Evolutionary conservation across 768 basidiomycete genomes (phyloP).

Genomic region (Rickenella mellea): DNA sequence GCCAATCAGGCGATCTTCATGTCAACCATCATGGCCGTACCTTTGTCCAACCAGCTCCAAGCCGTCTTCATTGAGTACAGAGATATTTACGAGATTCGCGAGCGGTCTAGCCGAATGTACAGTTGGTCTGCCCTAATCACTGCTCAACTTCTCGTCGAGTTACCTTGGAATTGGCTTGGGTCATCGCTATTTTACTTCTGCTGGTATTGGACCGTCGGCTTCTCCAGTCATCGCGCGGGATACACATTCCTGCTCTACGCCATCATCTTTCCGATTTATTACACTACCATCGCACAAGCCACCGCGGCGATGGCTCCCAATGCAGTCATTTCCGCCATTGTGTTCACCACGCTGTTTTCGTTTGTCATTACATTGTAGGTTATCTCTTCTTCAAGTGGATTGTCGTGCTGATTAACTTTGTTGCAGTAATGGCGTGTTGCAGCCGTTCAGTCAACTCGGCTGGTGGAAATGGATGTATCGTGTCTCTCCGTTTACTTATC

Average conservation of each 20-base stretch:
- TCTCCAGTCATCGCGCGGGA: constrained; percentile 24
- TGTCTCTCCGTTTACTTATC: constrained; percentile 4
- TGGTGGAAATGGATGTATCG: constrained; percentile 5
- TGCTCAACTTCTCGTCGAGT: constrained; percentile 27
- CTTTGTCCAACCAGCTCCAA: constrained; percentile 32
- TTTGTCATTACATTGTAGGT: constrained; percentile 35
- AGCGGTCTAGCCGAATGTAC: constrained; percentile 34
- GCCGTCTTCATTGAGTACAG: constrained; percentile 29
- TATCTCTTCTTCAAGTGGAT: not conserved
- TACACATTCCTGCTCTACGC: constrained; percentile 29
- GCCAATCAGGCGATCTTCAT: constrained; percentile 26
- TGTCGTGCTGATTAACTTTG: not conserved
- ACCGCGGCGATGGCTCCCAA: constrained; percentile 32
- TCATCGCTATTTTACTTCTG: constrained; percentile 34
- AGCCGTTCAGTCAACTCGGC: not conserved
- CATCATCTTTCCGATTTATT: constrained; percentile 34
- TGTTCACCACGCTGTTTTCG: constrained; percentile 28
- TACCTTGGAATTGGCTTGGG: constrained; percentile 32
- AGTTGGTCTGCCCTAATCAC: constrained; percentile 27
- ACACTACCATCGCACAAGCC: constrained; percentile 31
- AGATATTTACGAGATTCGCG: constrained; percentile 29
- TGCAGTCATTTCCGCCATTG: constrained; percentile 27
- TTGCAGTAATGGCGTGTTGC: not conserved
- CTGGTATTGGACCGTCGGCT: constrained; percentile 42
- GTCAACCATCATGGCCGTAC: constrained; percentile 21